Evolutionary conservation across 2,329 filamentous ascomycete species (phyloP).

Genomic region (Fusarium sp.): DNA sequence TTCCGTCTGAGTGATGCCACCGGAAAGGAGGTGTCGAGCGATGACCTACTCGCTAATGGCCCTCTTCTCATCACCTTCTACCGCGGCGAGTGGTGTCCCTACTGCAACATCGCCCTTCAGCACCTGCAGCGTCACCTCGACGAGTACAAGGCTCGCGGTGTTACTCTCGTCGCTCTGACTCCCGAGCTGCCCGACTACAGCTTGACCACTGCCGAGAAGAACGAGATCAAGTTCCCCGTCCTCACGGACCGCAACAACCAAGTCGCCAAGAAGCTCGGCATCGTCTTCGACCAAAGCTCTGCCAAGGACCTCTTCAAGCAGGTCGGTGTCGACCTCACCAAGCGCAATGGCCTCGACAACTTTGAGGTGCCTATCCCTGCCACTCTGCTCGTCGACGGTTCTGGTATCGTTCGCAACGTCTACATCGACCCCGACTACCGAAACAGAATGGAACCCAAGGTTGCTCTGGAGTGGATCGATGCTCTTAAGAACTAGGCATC

Average conservation of each 20-base stretch:
- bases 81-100: constrained; percentile 60
- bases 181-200: constrained; percentile 55
- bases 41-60: constrained; percentile 47
- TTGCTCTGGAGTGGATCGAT: constrained; percentile 51
- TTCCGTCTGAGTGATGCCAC: constrained; percentile 52
- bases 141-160: constrained; percentile 52
- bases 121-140: constrained; percentile 51
- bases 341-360: constrained; percentile 53
- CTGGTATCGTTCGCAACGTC: constrained; percentile 51
- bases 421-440: constrained; percentile 53
- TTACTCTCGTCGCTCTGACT: constrained; percentile 56
- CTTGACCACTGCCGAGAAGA: constrained; percentile 54
- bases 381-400: constrained; percentile 52
- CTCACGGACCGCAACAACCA: constrained; percentile 54
- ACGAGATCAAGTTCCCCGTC: constrained; percentile 54
- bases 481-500: constrained; percentile 8
- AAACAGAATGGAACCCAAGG: constrained; percentile 51
- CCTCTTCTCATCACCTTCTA: constrained; percentile 59
- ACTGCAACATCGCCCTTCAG: constrained; percentile 56
- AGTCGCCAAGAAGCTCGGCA: constrained; percentile 52
- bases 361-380: constrained; percentile 54
- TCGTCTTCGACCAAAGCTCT: constrained; percentile 50
- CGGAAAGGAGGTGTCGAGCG: constrained; percentile 48
- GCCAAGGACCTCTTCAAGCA: constrained; percentile 41
- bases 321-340: constrained; percentile 48